Conservation (phyloP, 2,329 filamentous ascomycete genomes). For the Monosporascus sp. region DNA sequence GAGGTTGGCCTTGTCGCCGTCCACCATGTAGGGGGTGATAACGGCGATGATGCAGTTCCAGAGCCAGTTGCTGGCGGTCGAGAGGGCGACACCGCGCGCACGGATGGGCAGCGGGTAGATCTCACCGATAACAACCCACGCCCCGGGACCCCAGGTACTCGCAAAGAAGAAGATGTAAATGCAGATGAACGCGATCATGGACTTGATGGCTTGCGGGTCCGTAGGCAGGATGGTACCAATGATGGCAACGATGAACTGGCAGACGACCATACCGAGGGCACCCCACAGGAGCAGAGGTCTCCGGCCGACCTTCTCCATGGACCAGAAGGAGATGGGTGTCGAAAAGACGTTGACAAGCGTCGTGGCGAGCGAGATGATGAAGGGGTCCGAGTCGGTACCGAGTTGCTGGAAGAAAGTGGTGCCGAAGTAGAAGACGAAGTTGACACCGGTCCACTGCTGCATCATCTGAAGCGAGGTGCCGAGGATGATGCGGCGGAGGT, state of each 20-base stretch:
- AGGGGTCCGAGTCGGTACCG: conserved; percentile 70
- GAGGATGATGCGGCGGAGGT: conserved; percentile 65
- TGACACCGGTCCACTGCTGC: conserved; percentile 82
- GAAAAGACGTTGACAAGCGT: conserved; percentile 84
- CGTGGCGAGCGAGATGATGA: conserved; percentile 80
- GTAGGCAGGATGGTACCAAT: conserved; percentile 48
- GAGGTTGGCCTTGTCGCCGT: conserved; percentile 57
- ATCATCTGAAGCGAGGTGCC: conserved; percentile 75
- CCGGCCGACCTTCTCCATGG: conserved; percentile 76
- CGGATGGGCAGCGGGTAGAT: conserved; percentile 87
- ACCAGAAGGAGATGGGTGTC: conserved; percentile 83
- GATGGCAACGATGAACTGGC: conserved; percentile 83
- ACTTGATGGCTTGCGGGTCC: conserved; percentile 49
- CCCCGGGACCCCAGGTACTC: conserved; percentile 74
- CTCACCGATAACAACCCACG: conserved; percentile 82
- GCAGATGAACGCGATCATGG: conserved; percentile 82
- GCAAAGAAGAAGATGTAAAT: conserved; percentile 95
- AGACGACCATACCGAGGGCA: conserved; percentile 76
- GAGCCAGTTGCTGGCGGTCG: conserved; percentile 86
- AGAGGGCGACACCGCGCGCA: conserved; percentile 79
- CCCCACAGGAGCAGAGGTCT: conserved; percentile 75
- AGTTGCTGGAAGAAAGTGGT: conserved; percentile 79
- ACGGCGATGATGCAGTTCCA: conserved; percentile 72
- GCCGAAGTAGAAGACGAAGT: conserved; percentile 84
- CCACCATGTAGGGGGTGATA: conserved; percentile 70